phyloP scores from a whole-genome alignment of 331 rosid genomes.

The Acacia pycnantha region DNA sequence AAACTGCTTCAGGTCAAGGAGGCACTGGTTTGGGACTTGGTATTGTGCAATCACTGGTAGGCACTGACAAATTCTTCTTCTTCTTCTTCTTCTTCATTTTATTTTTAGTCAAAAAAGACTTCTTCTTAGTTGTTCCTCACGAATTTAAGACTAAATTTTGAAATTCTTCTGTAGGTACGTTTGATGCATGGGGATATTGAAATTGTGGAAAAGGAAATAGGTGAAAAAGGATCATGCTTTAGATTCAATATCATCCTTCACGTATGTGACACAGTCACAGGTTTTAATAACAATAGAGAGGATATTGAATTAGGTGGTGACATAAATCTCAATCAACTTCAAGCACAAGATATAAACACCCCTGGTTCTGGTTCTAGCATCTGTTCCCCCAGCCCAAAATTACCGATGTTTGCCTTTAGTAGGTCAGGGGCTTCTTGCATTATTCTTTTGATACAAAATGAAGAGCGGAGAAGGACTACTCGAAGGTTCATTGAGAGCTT shows the following conservation, averaged over 20 bases:
- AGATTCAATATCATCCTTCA: conserved; percentile 61
- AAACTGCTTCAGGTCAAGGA: conserved; percentile 56
- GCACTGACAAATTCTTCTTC: not conserved
- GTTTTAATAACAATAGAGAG: conserved; percentile 25
- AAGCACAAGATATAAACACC: not conserved
- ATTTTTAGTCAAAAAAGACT: not conserved
- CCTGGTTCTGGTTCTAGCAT: conserved; percentile 32
- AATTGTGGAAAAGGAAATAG: conserved; percentile 68
- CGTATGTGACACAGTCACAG: conserved; percentile 27
- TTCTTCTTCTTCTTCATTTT: not conserved
- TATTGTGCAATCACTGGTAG: conserved; percentile 81
- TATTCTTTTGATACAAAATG: conserved; percentile 43
- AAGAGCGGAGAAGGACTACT: conserved; percentile 38
- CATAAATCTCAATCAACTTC: conserved; percentile 12
- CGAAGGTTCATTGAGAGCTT: conserved; percentile 62
- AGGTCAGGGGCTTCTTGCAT: conserved; percentile 52
- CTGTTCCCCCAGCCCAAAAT: conserved; percentile 1
- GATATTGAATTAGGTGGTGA: not conserved
- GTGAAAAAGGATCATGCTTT: conserved; percentile 71
- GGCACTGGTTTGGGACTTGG: conserved; percentile 97
- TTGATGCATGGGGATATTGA: conserved; percentile 82
- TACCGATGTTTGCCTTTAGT: not conserved
- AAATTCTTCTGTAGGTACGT: conserved; percentile 50
- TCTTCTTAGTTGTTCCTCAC: not conserved
- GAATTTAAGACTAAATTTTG: not conserved